A percentile compares a stretch with the other conserved stretches of the same genome.
Evolutionary conservation across 805 yeast species (phyloP).

Genomic region (Priceomyces carsonii): DNA sequence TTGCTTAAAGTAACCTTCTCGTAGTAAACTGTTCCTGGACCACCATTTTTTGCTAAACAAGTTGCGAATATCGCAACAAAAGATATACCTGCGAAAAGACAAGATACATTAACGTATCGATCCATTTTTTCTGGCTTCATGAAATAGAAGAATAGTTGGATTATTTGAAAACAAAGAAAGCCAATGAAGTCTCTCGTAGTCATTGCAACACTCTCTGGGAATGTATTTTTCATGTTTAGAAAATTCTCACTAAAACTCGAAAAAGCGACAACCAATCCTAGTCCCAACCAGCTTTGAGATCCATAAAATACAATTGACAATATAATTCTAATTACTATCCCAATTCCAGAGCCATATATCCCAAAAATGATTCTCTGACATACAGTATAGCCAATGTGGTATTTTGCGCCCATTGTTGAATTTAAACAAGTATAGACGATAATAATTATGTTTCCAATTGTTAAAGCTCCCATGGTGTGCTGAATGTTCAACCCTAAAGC

Average conservation of each 20-base stretch:
- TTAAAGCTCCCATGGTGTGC: conserved; percentile 45
- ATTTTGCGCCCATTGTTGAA: conserved; percentile 49
- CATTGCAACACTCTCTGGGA: conserved; percentile 37
- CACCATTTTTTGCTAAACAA: conserved; percentile 25
- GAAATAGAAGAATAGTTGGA: conserved; percentile 40
- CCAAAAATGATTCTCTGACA: conserved; percentile 48
- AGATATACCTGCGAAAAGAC: conserved; percentile 26
- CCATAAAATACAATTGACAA: conserved; percentile 49
- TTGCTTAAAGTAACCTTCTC: conserved; percentile 5
- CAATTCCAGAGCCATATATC: conserved; percentile 43
- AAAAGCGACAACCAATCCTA: conserved; percentile 37
- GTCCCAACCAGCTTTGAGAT: conserved; percentile 47
- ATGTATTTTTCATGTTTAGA: conserved; percentile 37
- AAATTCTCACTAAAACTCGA: conserved; percentile 39
- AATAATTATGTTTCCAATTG: conserved; percentile 49
- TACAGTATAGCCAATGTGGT: conserved; percentile 52
- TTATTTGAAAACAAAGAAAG: conserved; percentile 44
- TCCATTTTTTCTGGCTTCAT: conserved; percentile 46
- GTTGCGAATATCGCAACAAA: conserved; percentile 35
- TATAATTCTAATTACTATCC: conserved; percentile 44
- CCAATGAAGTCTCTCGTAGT: conserved; percentile 44
- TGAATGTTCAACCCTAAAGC: conserved; percentile 46
- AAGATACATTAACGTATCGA: conserved; percentile 23
- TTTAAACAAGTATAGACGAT: conserved; percentile 44
- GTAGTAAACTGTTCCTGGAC: conserved; percentile 26